Conservation (phyloP, 768 basidiomycete species). For the Amanita brunnescens region DNA sequence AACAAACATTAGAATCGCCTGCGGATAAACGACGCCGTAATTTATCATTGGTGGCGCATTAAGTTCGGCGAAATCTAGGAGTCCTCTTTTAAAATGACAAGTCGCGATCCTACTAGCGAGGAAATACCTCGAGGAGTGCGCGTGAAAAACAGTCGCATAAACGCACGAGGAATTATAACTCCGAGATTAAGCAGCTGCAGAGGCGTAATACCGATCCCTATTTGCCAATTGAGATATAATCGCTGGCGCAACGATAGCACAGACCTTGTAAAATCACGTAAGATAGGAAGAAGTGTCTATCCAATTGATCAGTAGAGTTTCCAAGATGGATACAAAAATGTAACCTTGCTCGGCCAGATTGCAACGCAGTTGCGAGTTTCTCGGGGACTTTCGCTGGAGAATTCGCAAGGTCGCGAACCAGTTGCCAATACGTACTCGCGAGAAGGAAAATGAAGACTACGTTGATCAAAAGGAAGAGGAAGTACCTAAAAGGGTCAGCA, state of each 20-base stretch:
- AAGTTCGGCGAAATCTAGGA: slow-evolving; percentile 87
- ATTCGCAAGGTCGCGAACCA: slow-evolving; percentile 86
- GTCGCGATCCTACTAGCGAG: neutral
- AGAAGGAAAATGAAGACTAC: slow-evolving; percentile 93
- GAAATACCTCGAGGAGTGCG: slow-evolving; percentile 79
- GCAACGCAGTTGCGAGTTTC: slow-evolving; percentile 80
- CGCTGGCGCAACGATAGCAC: neutral
- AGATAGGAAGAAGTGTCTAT: slow-evolving; percentile 73
- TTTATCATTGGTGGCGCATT: slow-evolving; percentile 99
- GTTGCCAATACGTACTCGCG: slow-evolving; percentile 86
- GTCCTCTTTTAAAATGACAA: neutral
- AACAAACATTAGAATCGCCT: slow-evolving; percentile 92
- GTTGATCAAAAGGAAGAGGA: slow-evolving; percentile 84
- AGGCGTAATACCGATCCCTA: slow-evolving; percentile 91
- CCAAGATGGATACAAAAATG: slow-evolving; percentile 10
- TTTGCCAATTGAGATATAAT: slow-evolving; percentile 5
- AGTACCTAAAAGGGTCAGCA: slow-evolving; percentile 53
- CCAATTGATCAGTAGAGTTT: neutral
- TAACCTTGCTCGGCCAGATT: slow-evolving; percentile 65
- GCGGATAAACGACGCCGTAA: slow-evolving; percentile 95
- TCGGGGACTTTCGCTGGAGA: slow-evolving; percentile 92
- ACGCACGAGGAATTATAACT: slow-evolving; percentile 69
- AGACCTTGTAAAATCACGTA: slow-evolving; percentile 80
- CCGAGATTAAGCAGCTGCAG: slow-evolving; percentile 90
- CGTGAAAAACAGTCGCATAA: slow-evolving; percentile 70